Base-by-base conservation (phyloP, 1,284 basidiomycete species). In the Rhodofomes roseus region DNA sequence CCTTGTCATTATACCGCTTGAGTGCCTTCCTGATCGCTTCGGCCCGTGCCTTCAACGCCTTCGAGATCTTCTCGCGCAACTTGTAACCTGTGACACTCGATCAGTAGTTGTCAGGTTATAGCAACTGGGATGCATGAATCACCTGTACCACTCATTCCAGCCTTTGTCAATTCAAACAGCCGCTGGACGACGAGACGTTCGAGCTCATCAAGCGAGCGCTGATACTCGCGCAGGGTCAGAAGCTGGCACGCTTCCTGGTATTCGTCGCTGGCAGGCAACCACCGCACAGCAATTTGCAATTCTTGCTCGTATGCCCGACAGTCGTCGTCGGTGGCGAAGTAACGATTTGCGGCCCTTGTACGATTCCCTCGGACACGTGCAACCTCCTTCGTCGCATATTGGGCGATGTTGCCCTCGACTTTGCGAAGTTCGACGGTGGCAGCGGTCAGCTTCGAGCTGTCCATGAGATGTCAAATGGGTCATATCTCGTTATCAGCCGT, bases 81-180 rank as follows among this genome's bases (percentile, higher is more conserved):
- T 63, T 63, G 39, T 63, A 63, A 0, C 58, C 62, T 63, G 22
- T 11, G 11, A 34, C 31, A 11, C 9, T 34, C 12, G 23, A 48
- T 36, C 14, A 11, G 8, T 12, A n/a, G 7, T 20, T 6, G 7
- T 52, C 11, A 5, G 11, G 27, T 12, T 7, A 11, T n/a, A 12
- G 11, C 8, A 20, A 8, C 6, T 2, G 5, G 11, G 29, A 12
- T 34, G 11, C 31, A 34, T 4, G 4, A 40, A 36, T 23, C 25
- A 71, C 70, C 69, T 16, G 62, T 64, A 0, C 66, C 66, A 6
- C 58, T 62, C 27, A 69, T 44, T 46, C 57, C 5, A 7, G 68
- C 46, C 63, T 71, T 70, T 2, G 60, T 50, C 1, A 72, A 62
- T 59, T 72, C 65, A 22, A 70, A 66, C 0, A 71, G 59, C 0